A percentile compares a stretch with the other conserved stretches of the same genome.
Conservation (phyloP, 2,329 filamentous ascomycete species). For the Fusarium siculi region DNA sequence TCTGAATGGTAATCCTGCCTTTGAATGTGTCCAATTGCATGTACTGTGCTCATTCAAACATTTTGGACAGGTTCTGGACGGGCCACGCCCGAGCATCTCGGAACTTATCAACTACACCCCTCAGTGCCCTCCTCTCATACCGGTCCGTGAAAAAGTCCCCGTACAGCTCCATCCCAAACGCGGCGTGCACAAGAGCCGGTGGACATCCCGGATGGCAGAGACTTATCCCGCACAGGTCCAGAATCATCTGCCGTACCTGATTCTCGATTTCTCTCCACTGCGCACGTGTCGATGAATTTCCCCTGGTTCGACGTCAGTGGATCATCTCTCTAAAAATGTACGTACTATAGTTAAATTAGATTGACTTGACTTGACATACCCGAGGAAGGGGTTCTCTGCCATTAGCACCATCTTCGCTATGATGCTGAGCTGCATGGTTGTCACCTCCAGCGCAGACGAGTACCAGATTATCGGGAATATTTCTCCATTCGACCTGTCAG, state of each 20-base stretch:
- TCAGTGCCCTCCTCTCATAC: conserved; percentile 51
- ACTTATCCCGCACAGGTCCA: conserved; percentile 54
- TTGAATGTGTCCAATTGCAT: no score
- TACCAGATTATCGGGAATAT: conserved; percentile 56
- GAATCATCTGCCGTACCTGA: conserved; percentile 51
- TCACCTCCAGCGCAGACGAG: conserved; percentile 52
- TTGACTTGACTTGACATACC: conserved; percentile 37
- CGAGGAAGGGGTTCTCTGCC: conserved; percentile 52
- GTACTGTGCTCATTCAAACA: conserved; percentile 44
- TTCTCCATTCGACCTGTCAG: conserved; percentile 51
- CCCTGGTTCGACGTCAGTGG: conserved; percentile 34
- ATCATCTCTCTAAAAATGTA: no score
- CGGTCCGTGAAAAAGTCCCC: conserved; percentile 55
- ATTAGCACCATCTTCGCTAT: conserved; percentile 54
- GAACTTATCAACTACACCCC: conserved; percentile 57
- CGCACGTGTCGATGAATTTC: conserved; percentile 42
- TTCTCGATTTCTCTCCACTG: conserved; percentile 52
- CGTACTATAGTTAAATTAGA: neutral
- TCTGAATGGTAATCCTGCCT: conserved; percentile 3
- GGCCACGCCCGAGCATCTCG: conserved; percentile 55
- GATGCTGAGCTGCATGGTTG: conserved; percentile 53
- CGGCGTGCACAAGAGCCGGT: conserved; percentile 53
- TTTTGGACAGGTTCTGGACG: conserved; percentile 50
- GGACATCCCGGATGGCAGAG: conserved; percentile 52
- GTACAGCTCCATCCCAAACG: conserved; percentile 55